Base-by-base conservation (phyloP, 73 alveolate species). In the Breviolum minutum region DNA sequence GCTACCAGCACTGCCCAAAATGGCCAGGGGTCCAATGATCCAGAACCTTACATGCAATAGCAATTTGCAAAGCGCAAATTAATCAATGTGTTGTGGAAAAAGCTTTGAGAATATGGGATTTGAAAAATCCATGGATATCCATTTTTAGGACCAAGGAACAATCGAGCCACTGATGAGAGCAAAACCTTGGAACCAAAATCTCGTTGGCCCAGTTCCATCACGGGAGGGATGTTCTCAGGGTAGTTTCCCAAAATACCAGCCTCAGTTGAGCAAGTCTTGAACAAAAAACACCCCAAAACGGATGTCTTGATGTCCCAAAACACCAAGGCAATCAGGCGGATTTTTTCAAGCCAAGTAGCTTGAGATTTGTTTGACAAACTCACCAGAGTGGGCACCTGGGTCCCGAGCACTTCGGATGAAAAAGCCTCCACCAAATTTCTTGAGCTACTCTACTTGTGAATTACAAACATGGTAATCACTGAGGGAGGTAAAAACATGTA, bases 351-450 rank as follows among this genome's bases (percentile, higher is more conserved):
- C 90, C 71, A 81, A 81, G 90, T 7, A 81, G 30, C 90, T 81
- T 81, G 90, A 54, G 90, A 81, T 81, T 81, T 81, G 90, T 48
- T 60, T 20, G 90, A 81, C 40, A 81, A 32, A 22, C 48, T 81
- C 60, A 60, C 70, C 14, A 81, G 71, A 12, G 90, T 81, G 24
- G 71, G 30, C 5, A 81, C 90, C 90, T 81, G 8, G 16, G 70
- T 29, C 6, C 17, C 14, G 62, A 24, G 82, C 82, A 73, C 82
- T 19, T 19, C 2, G 14, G 14, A 26, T 19, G 13, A 19, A 54
- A 24, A 73, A 14, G 19, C 29, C 2, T 9, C 82, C 54, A 26
- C 82, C 82, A 73, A 19, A 40, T 19, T 24, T 29, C 82, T 19
- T 73, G 9, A 16, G 26, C 60, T 24, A 5, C 26, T 8, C 27